These are phyloP conservation scores for Starmera amethionina DNA, from an alignment of 805 yeast species.

Conservation along the genomic window DNA sequence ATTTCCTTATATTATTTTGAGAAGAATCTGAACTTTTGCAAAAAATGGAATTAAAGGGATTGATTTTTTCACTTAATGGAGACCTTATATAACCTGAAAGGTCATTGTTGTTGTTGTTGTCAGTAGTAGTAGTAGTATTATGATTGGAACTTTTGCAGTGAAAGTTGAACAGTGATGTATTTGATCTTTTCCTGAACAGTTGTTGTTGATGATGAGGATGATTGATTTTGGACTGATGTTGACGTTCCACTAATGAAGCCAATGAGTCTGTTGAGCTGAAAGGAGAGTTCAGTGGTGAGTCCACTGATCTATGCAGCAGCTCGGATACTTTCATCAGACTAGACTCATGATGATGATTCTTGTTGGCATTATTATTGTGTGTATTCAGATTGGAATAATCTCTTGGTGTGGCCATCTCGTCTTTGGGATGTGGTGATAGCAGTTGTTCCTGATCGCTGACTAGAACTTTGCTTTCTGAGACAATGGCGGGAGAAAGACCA, in stretches of 20 bases:
- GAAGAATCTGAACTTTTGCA: neutral
- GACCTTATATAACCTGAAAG: neutral
- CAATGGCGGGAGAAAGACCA: conserved; percentile 11
- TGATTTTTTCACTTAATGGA: conserved; percentile 1
- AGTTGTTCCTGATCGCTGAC: too few species aligned
- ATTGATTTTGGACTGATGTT: conserved; percentile 28
- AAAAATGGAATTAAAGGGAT: neutral
- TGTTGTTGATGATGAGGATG: conserved; percentile 31
- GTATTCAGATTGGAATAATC: neutral
- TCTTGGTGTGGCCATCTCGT: neutral
- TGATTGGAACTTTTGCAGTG: neutral
- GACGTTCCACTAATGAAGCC: conserved; percentile 29
- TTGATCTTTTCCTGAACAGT: conserved; percentile 13
- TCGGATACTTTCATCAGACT: neutral
- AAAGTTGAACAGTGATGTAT: conserved; percentile 10
- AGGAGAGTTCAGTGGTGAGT: conserved; percentile 6
- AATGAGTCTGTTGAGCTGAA: conserved; percentile 27
- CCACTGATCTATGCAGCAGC: neutral
- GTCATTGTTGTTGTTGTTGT: too few species aligned
- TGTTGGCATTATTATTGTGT: neutral
- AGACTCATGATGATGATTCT: neutral
- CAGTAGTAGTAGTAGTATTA: too few species aligned
- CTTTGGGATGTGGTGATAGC: neutral
- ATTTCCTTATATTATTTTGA: conserved; percentile 5
- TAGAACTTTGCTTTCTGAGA: conserved; percentile 2